These are phyloP conservation scores for Orbilia quercus DNA, from an alignment of 2,329 filamentous ascomycete genomes.

Conservation along the genomic window DNA sequence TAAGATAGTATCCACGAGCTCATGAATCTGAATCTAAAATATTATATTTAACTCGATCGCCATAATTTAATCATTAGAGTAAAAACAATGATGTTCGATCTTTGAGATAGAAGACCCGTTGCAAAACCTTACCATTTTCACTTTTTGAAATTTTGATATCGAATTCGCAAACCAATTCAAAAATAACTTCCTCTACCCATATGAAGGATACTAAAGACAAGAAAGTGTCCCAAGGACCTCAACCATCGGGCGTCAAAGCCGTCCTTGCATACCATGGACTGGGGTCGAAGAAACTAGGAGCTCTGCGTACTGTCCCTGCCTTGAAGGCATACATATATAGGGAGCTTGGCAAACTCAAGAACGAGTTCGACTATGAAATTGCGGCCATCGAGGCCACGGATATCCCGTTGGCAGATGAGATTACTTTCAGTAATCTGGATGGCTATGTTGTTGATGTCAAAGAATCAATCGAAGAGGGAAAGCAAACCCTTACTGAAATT, in stretches of 20 bases:
- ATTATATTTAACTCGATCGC: too few relatives aligned
- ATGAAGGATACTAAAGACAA: too few relatives aligned
- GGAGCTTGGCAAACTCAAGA: conserved; percentile 4
- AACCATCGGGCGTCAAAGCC: not conserved
- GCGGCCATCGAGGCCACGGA: not conserved
- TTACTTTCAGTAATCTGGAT: conserved; percentile 42
- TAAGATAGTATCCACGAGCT: too few relatives aligned
- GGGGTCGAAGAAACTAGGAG: not conserved
- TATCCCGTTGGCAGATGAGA: not conserved
- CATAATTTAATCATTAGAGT: too few relatives aligned
- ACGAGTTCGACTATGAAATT: not conserved
- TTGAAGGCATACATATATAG: conserved; percentile 6
- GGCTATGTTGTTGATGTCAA: conserved; percentile 2
- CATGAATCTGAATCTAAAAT: too few relatives aligned
- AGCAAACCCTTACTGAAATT: conserved; percentile 29
- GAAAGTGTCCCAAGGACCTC: too few relatives aligned
- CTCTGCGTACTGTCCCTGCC: not conserved
- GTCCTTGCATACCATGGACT: conserved; percentile 18
- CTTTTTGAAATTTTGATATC: too few relatives aligned
- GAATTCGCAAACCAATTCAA: too few relatives aligned
- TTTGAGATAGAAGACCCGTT: too few relatives aligned
- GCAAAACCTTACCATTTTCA: too few relatives aligned
- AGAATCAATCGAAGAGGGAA: not conserved
- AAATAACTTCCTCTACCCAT: too few relatives aligned
- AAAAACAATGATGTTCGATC: too few relatives aligned